A percentile compares a stretch with the other conserved stretches of the same genome.
These are phyloP conservation scores for barley (Hordeum vulgare) DNA, from an alignment of 176 grass and related monocot genomes.

Conservation along the genomic window MorexV3_pseudomolecules_assembly NC_058524.1:289803396-289803895, in stretches of 20 bases:
- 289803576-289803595: background rate
- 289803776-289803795: no score
- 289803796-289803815: background rate
- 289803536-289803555: background rate
- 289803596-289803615: background rate
- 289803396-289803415: background rate
- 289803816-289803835: background rate
- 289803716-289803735: background rate
- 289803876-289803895: background rate
- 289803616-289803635: background rate
- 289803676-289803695: background rate
- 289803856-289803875: background rate
- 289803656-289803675: background rate
- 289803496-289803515: background rate
- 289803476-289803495: background rate
- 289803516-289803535: background rate
- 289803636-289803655: background rate
- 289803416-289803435: conserved; percentile 7
- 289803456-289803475: background rate
- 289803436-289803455: background rate
- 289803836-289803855: background rate
- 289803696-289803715: conserved; percentile 14
- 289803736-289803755: background rate
- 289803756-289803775: no score
- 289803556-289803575: background rate